Evolutionary conservation across 176 grass and related monocot genomes (phyloP).

Genomic region (Pontederia paniculata): DNA sequence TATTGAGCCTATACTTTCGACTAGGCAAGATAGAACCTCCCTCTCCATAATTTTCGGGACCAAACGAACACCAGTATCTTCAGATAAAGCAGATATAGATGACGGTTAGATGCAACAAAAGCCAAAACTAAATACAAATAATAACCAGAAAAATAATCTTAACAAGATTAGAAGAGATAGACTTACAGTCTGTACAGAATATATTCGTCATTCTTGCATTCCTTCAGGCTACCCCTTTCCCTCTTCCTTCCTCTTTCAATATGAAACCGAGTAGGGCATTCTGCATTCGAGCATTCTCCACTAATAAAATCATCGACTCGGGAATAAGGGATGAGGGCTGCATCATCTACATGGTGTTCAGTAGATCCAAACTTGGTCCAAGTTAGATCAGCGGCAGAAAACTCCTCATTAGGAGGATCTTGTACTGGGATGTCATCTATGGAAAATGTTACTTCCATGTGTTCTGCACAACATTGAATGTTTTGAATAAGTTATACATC

Average conservation of each 20-base stretch:
- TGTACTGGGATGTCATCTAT: slow-evolving; percentile 59
- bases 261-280: slow-evolving; percentile 71
- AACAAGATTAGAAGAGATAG: neutral
- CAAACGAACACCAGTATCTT: slow-evolving; percentile 97
- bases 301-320: slow-evolving; percentile 72
- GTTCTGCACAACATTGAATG: too few species aligned
- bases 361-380: slow-evolving; percentile 58
- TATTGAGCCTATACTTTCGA: slow-evolving; percentile 68
- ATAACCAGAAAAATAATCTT: neutral
- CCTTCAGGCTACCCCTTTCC: slow-evolving; percentile 44
- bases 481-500: too few species aligned
- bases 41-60: slow-evolving; percentile 88
- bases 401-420: slow-evolving; percentile 63
- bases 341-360: slow-evolving; percentile 66
- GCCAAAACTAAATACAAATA: neutral
- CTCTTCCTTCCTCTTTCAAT: slow-evolving; percentile 64
- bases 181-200: slow-evolving; percentile 68
- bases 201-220: slow-evolving; percentile 61
- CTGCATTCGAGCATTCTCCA: slow-evolving; percentile 58
- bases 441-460: slow-evolving; percentile 36
- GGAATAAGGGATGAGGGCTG: slow-evolving; percentile 56
- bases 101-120: neutral
- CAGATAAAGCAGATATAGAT: neutral
- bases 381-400: slow-evolving; percentile 51
- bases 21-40: slow-evolving; percentile 71